A percentile compares a stretch with the other conserved stretches of the same genome.
Conservation (phyloP, 805 yeast species). For the Candida ficus region DNA sequence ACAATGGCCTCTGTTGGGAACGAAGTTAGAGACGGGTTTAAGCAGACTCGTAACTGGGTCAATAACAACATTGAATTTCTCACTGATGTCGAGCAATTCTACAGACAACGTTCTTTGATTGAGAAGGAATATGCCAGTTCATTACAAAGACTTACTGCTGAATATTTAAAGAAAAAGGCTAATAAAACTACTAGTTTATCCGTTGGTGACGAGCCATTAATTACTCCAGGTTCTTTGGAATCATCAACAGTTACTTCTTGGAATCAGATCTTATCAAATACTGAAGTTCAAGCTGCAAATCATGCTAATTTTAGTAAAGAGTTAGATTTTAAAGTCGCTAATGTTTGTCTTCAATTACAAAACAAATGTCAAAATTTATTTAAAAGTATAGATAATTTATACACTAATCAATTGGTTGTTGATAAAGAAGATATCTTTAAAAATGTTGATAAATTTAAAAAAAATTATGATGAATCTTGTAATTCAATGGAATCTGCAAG, state of each 20-base stretch:
- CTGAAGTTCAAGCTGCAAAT: slow-evolving; percentile 74
- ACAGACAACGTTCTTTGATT: slow-evolving; percentile 72
- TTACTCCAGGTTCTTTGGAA: slow-evolving; percentile 94
- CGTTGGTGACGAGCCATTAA: slow-evolving; percentile 87
- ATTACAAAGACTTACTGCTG: slow-evolving; percentile 57
- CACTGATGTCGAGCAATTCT: slow-evolving; percentile 74
- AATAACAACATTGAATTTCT: slow-evolving; percentile 69
- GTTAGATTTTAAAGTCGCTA: slow-evolving; percentile 53
- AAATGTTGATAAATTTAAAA: slow-evolving; percentile 41
- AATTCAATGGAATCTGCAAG: slow-evolving; percentile 76
- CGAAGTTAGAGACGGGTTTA: slow-evolving; percentile 75
- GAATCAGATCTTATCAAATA: slow-evolving; percentile 81
- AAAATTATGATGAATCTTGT: slow-evolving; percentile 77
- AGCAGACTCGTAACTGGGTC: slow-evolving; percentile 76
- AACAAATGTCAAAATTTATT: slow-evolving; percentile 49
- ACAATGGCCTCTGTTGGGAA: slow-evolving; percentile 45
- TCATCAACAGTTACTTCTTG: slow-evolving; percentile 83
- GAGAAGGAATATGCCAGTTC: slow-evolving; percentile 80
- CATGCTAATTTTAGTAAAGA: slow-evolving; percentile 55
- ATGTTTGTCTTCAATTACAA: slow-evolving; percentile 52
- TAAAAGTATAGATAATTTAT: slow-evolving; percentile 50
- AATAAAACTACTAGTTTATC: slow-evolving; percentile 58
- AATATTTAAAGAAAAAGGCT: slow-evolving; percentile 73
- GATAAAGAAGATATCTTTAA: slow-evolving; percentile 30
- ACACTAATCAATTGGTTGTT: slow-evolving; percentile 46